Evolutionary conservation across 805 yeast genomes (phyloP), one percentile per base, ranked within the genome.

Genomic region (Metschnikowia drakensbergensis): DNA sequence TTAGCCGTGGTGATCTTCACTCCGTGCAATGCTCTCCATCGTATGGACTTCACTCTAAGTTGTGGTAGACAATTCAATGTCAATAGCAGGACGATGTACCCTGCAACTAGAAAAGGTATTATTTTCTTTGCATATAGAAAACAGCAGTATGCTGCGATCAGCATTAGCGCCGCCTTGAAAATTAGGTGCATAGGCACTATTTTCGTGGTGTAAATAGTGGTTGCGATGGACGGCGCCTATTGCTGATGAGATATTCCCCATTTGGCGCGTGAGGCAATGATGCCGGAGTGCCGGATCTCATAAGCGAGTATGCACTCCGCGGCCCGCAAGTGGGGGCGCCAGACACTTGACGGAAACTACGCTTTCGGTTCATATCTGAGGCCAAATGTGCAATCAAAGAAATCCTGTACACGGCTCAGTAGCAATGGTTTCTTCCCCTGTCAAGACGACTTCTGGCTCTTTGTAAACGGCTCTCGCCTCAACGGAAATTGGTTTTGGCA

Each of bases 21-120:
- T 7, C 54, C 52, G 25, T 49, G 33, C 11, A 57, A 30, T 9
- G 56, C 40, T 35, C 52, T n/a, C 60, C 60, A 57, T n/a, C 60
- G 50, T 10, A 57, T 35, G 29, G 52, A 42, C 37, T 41, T 49
- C 13, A 57, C 57, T 13, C 47, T 41, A 25, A 57, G 31, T 13
- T 34, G 52, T 7, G 60, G 60, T 3, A 57, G 37, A 32, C 30
- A 32, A 17, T 57, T 57, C 9, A 55, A 26, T 8, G 41, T 13
- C 11, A 55, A 30, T n/a, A 54, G 53, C 11, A 38, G 26, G 7
- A 27, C 38, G 6, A 47, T n/a, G 33, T 52, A 52, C 3, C 25
- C 37, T 9, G 40, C 50, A 8, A 41, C 38, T 2, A 49, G 10
- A 7, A 26, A 17, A 17, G 17, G 17, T 17, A 17, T 17, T 17